Evolutionary conservation across 345 rosid genomes (phyloP), one percentile per base, ranked within the genome.

Genomic region (Gossypioides kirkii): DNA sequence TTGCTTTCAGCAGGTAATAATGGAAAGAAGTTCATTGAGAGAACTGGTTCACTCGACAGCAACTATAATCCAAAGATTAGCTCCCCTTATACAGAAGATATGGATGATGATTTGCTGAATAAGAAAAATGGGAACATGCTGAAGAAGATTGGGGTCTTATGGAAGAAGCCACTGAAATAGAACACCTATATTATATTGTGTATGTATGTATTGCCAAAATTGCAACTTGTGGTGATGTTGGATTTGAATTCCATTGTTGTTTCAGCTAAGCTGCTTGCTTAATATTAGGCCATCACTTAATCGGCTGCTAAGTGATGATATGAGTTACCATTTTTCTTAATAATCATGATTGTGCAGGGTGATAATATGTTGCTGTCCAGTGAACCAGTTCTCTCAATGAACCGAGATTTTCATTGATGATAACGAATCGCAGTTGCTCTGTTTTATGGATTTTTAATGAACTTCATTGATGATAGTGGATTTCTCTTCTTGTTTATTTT

Each of bases 101-200:
- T 82, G 43, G 96, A 93, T 0, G 93, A 93, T 71, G 96, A 92
- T 60, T 73, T 89, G 69, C 78, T 83, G 76, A 95, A 90, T 90
- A 95, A 92, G 93, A 95, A 88, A 74, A 89, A 94, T 18, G 96
- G 87, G 28, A 95, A 91, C 77, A 78, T 95, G 92, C 88, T 95
- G 22, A 92, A 90, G 93, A 95, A 93, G 87, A 81, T 95, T 53
- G 99, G 99, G 25, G 93, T 91, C 55, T 77, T 95, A 72, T 95
- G 99, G 99, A 95, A 89, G 91, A 95, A 89, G 80, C 90, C 87
- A 25, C 96, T 89, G 83, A 91, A 95, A 80, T 91, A 82, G 77
- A 65, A 59, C 73, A 58, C 25, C 38, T 18, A 16, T 50, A 75
- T 72, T 32, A 32, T 32, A 32, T 77, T 79, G 60, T 61, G 72